Evolutionary conservation across 257 asterid species (phyloP).

Genomic region (Oldenlandia corymbosa): DNA sequence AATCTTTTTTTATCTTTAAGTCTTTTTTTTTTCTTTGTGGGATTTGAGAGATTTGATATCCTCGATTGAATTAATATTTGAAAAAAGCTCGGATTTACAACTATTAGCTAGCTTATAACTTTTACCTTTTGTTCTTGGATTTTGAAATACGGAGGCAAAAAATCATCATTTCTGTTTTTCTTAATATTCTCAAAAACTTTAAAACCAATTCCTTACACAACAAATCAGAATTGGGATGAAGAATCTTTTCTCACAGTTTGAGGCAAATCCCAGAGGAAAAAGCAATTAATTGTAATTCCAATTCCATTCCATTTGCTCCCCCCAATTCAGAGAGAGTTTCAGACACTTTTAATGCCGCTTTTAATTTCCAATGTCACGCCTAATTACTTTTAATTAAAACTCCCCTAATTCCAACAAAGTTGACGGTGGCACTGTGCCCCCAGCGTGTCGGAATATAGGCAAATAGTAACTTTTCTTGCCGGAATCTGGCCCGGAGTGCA

Average conservation of each 20-base stretch:
- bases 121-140: conserved; percentile 1
- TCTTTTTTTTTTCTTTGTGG: too few species aligned
- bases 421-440: conserved; percentile 13
- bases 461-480: conserved; percentile 28
- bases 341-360: not conserved
- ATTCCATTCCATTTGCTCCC: conserved; percentile 42
- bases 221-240: conserved; percentile 40
- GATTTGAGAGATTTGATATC: too few species aligned
- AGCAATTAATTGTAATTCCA: conserved; percentile 20
- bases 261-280: conserved; percentile 14
- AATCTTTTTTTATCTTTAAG: too few species aligned
- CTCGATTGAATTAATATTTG: not conserved
- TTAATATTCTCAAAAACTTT: conserved; percentile 6
- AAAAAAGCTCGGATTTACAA: too few species aligned
- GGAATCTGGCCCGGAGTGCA: conserved; percentile 57
- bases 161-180: not conserved
- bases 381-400: conserved; percentile 34
- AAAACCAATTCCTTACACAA: conserved; percentile 9
- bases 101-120: not conserved
- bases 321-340: conserved; percentile 32
- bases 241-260: conserved; percentile 41
- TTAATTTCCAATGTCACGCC: conserved; percentile 64
- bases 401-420: conserved; percentile 20
- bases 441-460: conserved; percentile 30
- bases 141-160: not conserved